These are phyloP conservation scores for Globisporangium spinosum DNA, from an alignment of 352 stramenopile species.

Conservation along the genomic window DNA sequence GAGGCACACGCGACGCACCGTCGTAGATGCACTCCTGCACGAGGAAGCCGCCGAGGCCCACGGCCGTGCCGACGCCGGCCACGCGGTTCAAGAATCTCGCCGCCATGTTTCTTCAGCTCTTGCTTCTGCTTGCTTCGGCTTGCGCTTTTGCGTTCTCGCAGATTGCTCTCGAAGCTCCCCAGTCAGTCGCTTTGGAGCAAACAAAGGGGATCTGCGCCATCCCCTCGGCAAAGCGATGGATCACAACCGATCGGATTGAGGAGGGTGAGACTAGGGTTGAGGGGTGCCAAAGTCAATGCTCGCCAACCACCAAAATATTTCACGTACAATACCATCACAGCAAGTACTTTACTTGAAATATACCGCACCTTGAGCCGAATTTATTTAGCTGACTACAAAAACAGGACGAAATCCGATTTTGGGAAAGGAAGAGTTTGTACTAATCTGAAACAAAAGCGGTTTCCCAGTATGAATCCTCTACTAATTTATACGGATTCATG, in stretches of 20 bases:
- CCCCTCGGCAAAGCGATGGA: not conserved
- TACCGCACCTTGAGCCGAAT: no score
- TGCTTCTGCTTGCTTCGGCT: slow-evolving; percentile 11
- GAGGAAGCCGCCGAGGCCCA: slow-evolving; percentile 65
- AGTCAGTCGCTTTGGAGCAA: not conserved
- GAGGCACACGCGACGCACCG: slow-evolving; percentile 34
- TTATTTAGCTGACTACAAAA: no score
- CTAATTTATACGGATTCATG: no score
- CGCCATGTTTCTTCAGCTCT: slow-evolving; percentile 37
- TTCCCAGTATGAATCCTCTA: no score
- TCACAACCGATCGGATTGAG: not conserved
- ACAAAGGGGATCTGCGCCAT: not conserved
- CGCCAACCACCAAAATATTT: no score
- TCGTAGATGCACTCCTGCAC: slow-evolving; percentile 84
- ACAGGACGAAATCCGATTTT: no score
- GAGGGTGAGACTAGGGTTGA: not conserved
- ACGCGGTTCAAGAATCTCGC: slow-evolving; percentile 74
- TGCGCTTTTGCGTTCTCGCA: not conserved
- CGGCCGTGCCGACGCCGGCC: slow-evolving; percentile 45
- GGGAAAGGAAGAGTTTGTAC: no score
- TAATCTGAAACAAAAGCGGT: no score
- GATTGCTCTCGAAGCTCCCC: not conserved
- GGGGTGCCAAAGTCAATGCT: no score
- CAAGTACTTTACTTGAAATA: no score
- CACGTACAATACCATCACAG: no score